Percentiles rank a stretch among this genome's conserved stretches.
These are phyloP conservation scores for Coffea eugenioides DNA, from an alignment of 257 asterid genomes.

Conservation along the genomic window DNA sequence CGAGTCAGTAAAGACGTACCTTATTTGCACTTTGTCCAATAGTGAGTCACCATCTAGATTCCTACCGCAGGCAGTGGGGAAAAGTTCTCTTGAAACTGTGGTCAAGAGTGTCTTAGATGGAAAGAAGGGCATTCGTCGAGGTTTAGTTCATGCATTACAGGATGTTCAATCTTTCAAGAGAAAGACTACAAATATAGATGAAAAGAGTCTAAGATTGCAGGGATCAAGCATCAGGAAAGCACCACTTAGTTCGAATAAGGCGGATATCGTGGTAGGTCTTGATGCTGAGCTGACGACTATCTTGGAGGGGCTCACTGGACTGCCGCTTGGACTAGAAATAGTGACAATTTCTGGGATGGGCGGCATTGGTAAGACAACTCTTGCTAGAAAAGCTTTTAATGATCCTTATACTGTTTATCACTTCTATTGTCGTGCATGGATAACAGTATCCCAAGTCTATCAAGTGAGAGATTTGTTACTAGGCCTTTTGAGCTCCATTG, in stretches of 20 bases:
- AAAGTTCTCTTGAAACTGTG: not conserved
- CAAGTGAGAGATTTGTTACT: constrained; percentile 9
- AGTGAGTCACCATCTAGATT: not conserved
- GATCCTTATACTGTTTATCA: no score
- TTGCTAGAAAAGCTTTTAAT: not conserved
- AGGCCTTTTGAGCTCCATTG: not conserved
- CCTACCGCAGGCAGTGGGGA: not conserved
- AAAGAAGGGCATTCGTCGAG: not conserved
- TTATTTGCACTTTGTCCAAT: not conserved
- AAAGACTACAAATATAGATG: not conserved
- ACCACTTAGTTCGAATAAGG: not conserved
- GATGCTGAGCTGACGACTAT: not conserved
- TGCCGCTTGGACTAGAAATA: not conserved
- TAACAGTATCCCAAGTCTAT: not conserved
- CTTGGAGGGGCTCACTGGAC: not conserved
- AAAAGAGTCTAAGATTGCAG: not conserved
- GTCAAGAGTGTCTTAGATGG: not conserved
- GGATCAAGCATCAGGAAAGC: not conserved
- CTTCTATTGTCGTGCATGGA: constrained; percentile 7
- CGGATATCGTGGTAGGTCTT: not conserved
- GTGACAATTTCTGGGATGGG: not conserved
- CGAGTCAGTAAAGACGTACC: not conserved
- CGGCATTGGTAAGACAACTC: constrained; percentile 7
- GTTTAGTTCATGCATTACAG: no score
- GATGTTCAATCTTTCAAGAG: not conserved